Conservation (phyloP, 768 basidiomycete species). For the Leccinum subgranulosum region DNA sequence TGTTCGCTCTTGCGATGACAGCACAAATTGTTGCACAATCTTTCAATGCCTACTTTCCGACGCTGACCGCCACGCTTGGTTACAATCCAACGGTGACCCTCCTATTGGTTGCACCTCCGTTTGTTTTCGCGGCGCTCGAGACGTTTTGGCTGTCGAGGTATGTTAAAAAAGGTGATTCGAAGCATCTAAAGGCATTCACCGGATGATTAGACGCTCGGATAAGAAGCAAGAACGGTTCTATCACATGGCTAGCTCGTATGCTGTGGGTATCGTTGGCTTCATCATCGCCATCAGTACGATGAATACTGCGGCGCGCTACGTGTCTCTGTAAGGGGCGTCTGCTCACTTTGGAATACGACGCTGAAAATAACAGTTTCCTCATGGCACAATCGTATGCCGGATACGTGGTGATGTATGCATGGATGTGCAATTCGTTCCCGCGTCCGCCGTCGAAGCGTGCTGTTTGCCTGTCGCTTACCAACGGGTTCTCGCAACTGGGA, state of each 20-base stretch:
- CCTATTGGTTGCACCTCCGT: slow-evolving; percentile 76
- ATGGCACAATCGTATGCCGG: slow-evolving; percentile 74
- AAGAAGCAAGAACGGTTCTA: slow-evolving; percentile 64
- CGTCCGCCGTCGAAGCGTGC: slow-evolving; percentile 83
- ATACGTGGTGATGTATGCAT: slow-evolving; percentile 59
- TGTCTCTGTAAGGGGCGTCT: slow-evolving; percentile 48
- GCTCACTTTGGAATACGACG: slow-evolving; percentile 3
- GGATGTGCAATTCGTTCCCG: slow-evolving; percentile 60
- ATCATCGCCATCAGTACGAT: slow-evolving; percentile 62
- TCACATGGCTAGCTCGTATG: slow-evolving; percentile 56
- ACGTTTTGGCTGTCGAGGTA: slow-evolving; percentile 54
- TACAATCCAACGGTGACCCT: slow-evolving; percentile 61
- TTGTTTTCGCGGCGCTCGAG: slow-evolving; percentile 54
- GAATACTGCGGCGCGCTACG: slow-evolving; percentile 60
- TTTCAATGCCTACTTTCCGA: slow-evolving; percentile 84
- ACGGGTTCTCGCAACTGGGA: slow-evolving; percentile 78
- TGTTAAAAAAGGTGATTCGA: not conserved
- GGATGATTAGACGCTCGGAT: slow-evolving; percentile 60
- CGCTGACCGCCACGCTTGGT: slow-evolving; percentile 70
- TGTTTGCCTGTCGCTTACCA: slow-evolving; percentile 76
- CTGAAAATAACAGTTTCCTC: slow-evolving; percentile 51
- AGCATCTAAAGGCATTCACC: slow-evolving; percentile 1
- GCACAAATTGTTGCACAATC: slow-evolving; percentile 47
- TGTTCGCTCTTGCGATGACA: slow-evolving; percentile 54
- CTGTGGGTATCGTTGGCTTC: slow-evolving; percentile 65